phyloP scores from a whole-genome alignment of 2,329 filamentous ascomycete genomes.

The Verticillium nubilum region DNA sequence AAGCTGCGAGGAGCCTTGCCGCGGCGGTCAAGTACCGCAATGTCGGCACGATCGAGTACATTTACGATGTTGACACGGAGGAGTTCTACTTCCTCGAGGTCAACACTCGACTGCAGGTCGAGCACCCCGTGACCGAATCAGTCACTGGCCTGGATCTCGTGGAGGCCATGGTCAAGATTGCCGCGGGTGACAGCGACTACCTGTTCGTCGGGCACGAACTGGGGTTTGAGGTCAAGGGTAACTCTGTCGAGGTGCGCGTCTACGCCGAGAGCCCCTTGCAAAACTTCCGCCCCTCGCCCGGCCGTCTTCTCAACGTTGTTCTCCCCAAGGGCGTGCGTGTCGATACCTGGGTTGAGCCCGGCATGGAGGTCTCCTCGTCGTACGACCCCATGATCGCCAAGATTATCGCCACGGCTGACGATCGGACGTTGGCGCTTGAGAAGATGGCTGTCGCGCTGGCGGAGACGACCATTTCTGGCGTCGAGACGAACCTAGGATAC shows the following conservation, averaged over 20 bases:
- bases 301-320: constrained; percentile 56
- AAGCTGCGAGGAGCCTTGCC: constrained; percentile 28
- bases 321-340: constrained; percentile 56
- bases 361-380: constrained; percentile 66
- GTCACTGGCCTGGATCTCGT: constrained; percentile 32
- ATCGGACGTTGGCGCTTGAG: constrained; percentile 55
- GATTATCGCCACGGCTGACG: constrained; percentile 59
- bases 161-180: constrained; percentile 18
- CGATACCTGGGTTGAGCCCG: constrained; percentile 64
- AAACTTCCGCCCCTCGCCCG: constrained; percentile 65
- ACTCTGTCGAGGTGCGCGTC: constrained; percentile 66
- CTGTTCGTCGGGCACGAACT: constrained; percentile 2
- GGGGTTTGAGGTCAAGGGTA: constrained; percentile 45
- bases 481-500: constrained; percentile 29
- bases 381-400: constrained; percentile 78
- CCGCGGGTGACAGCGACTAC: constrained; percentile 38
- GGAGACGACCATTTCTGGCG: constrained; percentile 27
- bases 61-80: constrained; percentile 29
- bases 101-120: constrained; percentile 43
- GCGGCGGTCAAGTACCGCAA: constrained; percentile 30
- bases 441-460: constrained; percentile 58
- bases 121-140: constrained; percentile 37
- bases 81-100: constrained; percentile 42
- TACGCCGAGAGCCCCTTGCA: constrained; percentile 64
- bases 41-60: constrained; percentile 39